Evolutionary conservation across 495 filamentous ascomycete species (phyloP).

Genomic region (Hypoxylon trugodes): DNA sequence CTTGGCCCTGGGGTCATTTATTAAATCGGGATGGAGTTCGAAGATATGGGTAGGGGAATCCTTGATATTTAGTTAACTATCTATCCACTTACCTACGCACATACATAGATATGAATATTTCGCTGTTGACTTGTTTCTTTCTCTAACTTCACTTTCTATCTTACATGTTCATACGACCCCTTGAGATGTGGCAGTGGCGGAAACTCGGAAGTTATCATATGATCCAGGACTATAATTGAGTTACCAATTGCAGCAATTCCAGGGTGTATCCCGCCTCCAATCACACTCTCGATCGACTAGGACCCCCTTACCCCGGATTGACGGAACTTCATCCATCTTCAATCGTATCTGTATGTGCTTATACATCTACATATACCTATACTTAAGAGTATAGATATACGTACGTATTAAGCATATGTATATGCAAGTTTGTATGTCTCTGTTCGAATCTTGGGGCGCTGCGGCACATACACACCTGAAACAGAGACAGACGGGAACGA

Average conservation of each 20-base stretch:
- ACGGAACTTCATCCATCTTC: neutral
- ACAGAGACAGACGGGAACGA: constrained; percentile 25
- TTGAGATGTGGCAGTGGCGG: neutral
- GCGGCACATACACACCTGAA: constrained; percentile 33
- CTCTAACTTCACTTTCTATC: neutral
- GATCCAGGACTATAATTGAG: neutral
- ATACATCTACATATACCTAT: too few relatives aligned
- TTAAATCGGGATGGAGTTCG: neutral
- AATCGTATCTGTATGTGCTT: too few relatives aligned
- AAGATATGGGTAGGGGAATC: too few relatives aligned
- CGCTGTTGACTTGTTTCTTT: neutral
- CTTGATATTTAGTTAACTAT: constrained; percentile 1
- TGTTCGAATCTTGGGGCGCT: neutral
- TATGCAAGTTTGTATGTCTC: too few relatives aligned
- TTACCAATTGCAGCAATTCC: constrained; percentile 17
- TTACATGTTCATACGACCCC: neutral
- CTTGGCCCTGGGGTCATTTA: constrained; percentile 17
- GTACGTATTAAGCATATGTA: too few relatives aligned
- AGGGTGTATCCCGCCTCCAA: constrained; percentile 11
- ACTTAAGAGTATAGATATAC: too few relatives aligned
- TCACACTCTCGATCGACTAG: constrained; percentile 8
- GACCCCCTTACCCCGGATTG: constrained; percentile 32
- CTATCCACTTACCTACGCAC: neutral
- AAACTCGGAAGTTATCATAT: constrained; percentile 5
- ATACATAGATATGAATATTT: neutral